These are phyloP conservation scores for Paecilomyces formosus DNA, from an alignment of 2,329 filamentous ascomycete species.

Conservation along the genomic window DNA sequence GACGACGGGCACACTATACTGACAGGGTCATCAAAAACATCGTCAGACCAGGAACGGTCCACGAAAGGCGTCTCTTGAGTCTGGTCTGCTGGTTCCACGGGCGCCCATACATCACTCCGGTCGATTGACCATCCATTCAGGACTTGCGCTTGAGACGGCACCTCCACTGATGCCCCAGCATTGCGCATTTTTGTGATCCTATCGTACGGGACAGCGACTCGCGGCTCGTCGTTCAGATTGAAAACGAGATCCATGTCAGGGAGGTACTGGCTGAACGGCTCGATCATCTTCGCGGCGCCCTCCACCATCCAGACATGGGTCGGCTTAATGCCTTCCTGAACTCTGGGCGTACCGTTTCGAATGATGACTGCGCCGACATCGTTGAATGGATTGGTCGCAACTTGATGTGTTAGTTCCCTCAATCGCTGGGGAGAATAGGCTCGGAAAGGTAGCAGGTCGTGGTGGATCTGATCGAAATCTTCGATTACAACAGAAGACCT, in stretches of 20 bases:
- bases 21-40: conserved; percentile 34
- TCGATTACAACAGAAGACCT: conserved; percentile 50
- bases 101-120: conserved; percentile 30
- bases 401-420: conserved; percentile 44
- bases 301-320: conserved; percentile 55
- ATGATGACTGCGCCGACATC: conserved; percentile 51
- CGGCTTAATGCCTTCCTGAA: conserved; percentile 44
- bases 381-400: conserved; percentile 48
- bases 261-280: conserved; percentile 45
- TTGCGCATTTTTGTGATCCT: conserved; percentile 30
- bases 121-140: conserved; percentile 27
- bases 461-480: conserved; percentile 53
- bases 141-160: conserved; percentile 14
- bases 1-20: conserved; percentile 54
- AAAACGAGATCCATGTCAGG: conserved; percentile 59
- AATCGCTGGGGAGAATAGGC: conserved; percentile 45
- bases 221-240: conserved; percentile 55
- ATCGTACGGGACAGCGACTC: conserved; percentile 48
- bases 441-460: conserved; percentile 51
- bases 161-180: conserved; percentile 13
- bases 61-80: conserved; percentile 29
- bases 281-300: conserved; percentile 47
- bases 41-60: conserved; percentile 29
- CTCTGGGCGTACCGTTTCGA: conserved; percentile 44
- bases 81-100: conserved; percentile 26